phyloP scores from a whole-genome alignment of 228 moss, liverwort and hornwort species.

The Sphagnum magellanicum region DNA sequence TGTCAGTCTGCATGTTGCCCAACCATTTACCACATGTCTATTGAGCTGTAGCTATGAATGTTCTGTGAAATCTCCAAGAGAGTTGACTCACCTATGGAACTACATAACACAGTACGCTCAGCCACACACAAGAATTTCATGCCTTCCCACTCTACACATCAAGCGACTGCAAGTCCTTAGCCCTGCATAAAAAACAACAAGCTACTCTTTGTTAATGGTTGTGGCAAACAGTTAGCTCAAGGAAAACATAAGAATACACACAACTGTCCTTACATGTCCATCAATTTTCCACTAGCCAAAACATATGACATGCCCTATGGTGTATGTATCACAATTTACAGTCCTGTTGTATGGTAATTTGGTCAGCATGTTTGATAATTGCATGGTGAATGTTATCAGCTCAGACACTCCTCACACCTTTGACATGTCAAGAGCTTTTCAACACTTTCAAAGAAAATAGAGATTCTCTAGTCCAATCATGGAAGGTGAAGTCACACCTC shows the following conservation, averaged over 20 bases:
- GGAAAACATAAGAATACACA: neutral
- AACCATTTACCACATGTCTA: too few species aligned
- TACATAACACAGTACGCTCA: too few species aligned
- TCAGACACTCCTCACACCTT: neutral
- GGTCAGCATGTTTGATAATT: neutral
- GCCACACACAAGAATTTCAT: too few species aligned
- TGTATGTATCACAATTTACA: too few species aligned
- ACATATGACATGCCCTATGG: neutral
- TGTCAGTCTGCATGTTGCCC: too few species aligned
- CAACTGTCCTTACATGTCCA: neutral
- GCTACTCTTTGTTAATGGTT: neutral
- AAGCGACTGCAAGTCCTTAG: neutral
- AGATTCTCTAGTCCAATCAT: neutral
- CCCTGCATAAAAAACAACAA: neutral
- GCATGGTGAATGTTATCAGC: neutral
- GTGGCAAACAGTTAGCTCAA: neutral
- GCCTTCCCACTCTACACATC: too few species aligned
- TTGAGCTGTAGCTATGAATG: too few species aligned
- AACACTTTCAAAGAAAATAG: neutral
- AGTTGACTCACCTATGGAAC: too few species aligned
- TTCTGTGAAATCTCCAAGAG: too few species aligned
- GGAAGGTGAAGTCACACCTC: constrained; percentile 34
- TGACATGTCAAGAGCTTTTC: too few species aligned
- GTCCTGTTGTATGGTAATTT: neutral
- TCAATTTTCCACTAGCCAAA: neutral